Conservation (phyloP, 2,329 filamentous ascomycete genomes). For the Triangularia setosa region DNA sequence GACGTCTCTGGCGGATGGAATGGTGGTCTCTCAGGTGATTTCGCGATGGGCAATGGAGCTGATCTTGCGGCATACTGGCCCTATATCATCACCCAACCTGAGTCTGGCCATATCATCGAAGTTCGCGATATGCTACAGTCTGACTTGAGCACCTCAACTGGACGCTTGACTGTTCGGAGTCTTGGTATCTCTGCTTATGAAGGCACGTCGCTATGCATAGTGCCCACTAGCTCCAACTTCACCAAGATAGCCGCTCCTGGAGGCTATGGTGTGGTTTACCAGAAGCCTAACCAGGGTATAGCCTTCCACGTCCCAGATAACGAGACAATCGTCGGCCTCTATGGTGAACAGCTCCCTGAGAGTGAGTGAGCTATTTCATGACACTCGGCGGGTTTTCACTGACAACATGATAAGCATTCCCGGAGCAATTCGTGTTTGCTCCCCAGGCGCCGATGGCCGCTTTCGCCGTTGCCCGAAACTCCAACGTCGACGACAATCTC, state of each 20-base stretch:
- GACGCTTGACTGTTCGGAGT: not conserved
- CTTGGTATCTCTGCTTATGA: not conserved
- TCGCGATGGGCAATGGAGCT: not conserved
- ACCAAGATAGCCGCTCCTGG: not conserved
- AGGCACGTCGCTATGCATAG: not conserved
- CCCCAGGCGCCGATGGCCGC: not conserved
- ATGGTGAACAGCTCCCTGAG: not conserved
- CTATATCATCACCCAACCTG: not conserved
- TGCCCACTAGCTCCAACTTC: not conserved
- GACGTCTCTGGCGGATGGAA: not conserved
- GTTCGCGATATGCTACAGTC: not conserved
- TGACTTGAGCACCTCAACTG: not conserved
- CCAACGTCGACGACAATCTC: not conserved
- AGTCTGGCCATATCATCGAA: not conserved
- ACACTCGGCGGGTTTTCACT: no score
- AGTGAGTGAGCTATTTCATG: not conserved
- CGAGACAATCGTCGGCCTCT: not conserved
- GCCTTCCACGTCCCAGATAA: not conserved
- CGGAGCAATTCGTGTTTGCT: not conserved
- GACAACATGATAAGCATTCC: not conserved
- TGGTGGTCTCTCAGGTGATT: not conserved
- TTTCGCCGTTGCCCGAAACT: not conserved
- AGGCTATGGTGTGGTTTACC: not conserved
- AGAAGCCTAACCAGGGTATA: not conserved
- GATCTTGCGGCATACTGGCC: not conserved